phyloP scores from a whole-genome alignment of 306 rosid species.

The Begonia masoniana region DNA sequence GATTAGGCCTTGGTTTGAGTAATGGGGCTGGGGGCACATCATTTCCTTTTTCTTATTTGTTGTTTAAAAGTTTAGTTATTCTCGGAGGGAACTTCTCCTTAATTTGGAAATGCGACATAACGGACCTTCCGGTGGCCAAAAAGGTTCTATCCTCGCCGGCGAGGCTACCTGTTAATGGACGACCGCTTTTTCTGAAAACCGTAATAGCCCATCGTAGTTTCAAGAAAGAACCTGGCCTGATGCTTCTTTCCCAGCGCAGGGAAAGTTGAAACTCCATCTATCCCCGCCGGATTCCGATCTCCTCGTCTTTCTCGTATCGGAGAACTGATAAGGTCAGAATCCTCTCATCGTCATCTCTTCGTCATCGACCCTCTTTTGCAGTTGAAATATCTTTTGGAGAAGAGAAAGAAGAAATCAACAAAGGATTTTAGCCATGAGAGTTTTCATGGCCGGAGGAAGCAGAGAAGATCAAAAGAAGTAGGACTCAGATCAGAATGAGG shows the following conservation, averaged over 20 bases:
- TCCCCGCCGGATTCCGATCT: constrained; percentile 9
- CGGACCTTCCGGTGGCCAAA: constrained; percentile 73
- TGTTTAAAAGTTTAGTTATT: too few species aligned
- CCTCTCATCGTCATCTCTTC: constrained; percentile 31
- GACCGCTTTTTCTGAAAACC: constrained; percentile 13
- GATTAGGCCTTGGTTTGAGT: too few species aligned
- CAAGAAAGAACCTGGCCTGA: constrained; percentile 19
- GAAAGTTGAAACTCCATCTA: background rate
- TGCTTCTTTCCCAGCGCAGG: constrained; percentile 8
- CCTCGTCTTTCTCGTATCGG: constrained; percentile 11
- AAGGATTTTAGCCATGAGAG: constrained; percentile 56
- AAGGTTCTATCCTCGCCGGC: constrained; percentile 43
- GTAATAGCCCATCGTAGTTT: constrained; percentile 49
- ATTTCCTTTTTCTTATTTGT: too few species aligned
- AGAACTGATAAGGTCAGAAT: constrained; percentile 27
- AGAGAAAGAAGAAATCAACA: constrained; percentile 66
- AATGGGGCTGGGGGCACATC: too few species aligned
- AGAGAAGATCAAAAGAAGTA: background rate
- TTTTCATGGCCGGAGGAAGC: constrained; percentile 24
- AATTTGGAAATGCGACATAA: constrained; percentile 59
- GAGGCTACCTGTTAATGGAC: constrained; percentile 8
- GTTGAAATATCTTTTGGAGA: constrained; percentile 69
- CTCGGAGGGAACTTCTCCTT: too few species aligned
- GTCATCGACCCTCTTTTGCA: constrained; percentile 49
- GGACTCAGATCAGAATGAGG: background rate